Evolutionary conservation across 331 rosid species (phyloP).

Genomic region (Malus hybrid): DNA sequence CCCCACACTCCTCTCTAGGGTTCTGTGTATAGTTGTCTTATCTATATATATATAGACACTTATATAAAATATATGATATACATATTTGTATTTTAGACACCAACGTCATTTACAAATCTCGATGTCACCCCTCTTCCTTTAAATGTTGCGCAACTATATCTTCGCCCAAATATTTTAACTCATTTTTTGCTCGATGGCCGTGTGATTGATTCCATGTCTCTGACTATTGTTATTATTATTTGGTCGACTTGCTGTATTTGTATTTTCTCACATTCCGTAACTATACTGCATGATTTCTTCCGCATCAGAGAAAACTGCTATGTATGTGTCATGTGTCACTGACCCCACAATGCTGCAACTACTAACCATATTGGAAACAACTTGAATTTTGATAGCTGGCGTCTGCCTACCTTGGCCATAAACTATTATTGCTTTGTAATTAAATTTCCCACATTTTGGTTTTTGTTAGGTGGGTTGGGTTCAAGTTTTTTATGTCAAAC

Average conservation of each 20-base stretch:
- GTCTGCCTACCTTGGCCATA: neutral
- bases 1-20: conserved; percentile 1
- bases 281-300: neutral
- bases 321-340: neutral
- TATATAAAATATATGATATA: too few relatives aligned
- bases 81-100: conserved; percentile 4
- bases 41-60: too few relatives aligned
- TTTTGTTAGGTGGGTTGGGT: conserved; percentile 1
- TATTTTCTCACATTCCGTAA: neutral
- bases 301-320: neutral
- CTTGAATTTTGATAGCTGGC: conserved; percentile 1
- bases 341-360: neutral
- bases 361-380: neutral
- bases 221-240: neutral
- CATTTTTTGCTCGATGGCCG: neutral
- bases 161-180: conserved; percentile 20
- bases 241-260: neutral
- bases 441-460: neutral
- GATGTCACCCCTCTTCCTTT: conserved; percentile 23
- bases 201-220: neutral
- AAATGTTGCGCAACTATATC: conserved; percentile 11
- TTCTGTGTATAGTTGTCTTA: neutral
- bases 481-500: too few relatives aligned
- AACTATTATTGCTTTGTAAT: neutral
- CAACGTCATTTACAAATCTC: conserved; percentile 37